Evolutionary conservation across 78 protist genomes (phyloP).

Genomic region (Andalucia godoyi): DNA sequence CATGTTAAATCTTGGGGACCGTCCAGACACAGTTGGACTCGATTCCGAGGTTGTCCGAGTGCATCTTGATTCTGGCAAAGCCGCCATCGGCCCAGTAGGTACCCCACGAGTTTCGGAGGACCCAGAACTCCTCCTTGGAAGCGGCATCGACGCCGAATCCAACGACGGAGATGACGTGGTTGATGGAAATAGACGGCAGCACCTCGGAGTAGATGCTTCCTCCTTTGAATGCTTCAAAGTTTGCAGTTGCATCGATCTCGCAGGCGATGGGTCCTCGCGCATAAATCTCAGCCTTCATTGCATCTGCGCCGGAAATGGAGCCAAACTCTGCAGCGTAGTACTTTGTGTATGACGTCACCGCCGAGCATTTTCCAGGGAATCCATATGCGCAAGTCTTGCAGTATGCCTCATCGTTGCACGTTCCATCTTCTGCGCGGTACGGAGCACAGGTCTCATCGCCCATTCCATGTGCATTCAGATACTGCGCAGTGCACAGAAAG

Average conservation of each 20-base stretch:
- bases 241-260: conserved; percentile 24
- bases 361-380: conserved; percentile 43
- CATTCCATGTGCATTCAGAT: conserved; percentile 1
- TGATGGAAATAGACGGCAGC: too few species aligned
- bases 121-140: conserved; percentile 20
- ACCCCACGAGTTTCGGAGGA: conserved; percentile 65
- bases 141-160: conserved; percentile 59
- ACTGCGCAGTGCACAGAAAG: not conserved
- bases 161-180: conserved; percentile 56
- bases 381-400: too few species aligned
- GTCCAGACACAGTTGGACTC: too few species aligned
- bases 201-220: too few species aligned
- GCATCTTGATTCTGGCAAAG: conserved; percentile 34
- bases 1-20: too few species aligned
- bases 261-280: conserved; percentile 58
- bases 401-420: conserved; percentile 19
- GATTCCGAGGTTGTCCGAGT: conserved; percentile 11
- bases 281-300: conserved; percentile 65
- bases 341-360: conserved; percentile 33
- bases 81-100: conserved; percentile 62
- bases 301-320: conserved; percentile 31
- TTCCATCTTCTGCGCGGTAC: conserved; percentile 28
- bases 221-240: conserved; percentile 18
- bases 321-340: conserved; percentile 55
- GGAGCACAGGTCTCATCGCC: conserved; percentile 34